Evolutionary conservation across 305 asterid genomes (phyloP), one percentile per base, ranked within the genome.

Genomic region (Stenogyne calaminthoides): DNA sequence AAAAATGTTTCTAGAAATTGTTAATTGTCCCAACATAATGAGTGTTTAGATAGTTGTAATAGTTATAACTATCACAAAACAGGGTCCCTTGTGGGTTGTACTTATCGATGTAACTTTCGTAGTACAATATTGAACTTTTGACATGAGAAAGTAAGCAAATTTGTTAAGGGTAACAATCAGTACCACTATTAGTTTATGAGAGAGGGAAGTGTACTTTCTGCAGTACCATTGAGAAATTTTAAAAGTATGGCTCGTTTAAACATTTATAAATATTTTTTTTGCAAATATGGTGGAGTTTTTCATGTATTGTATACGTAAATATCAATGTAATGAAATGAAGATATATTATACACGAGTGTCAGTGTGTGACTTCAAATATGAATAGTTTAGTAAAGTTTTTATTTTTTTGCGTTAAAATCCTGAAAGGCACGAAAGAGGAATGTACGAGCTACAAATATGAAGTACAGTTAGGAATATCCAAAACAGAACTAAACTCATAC

Each of bases 151-250:
- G 57, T 44, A 4, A 9, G 18, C 36, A 10, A 4, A 25, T 22
- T 9, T 9, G 15, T 47, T 52, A n/a, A n/a, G n/a, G n/a, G n/a
- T n/a, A 34, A 6, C 56, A 49, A 49, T 7, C 11, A 49, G 56
- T 49, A 49, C 56, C 56, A 49, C 56, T 49, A 15, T 60, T 68
- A 68, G 63, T 52, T 51, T 52, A 6, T 11, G n/a, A 25, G 36
- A 49, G 0, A 20, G 15, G 56, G 20, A 49, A 49, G 29, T 8
- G 77, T 73, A 73, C 71, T 52, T 14, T 14, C n/a, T 64, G 76
- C 72, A 67, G 72, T 67, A 67, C 72, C 15, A 67, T 37, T n/a
- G 19, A 15, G 47, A 11, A 39, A 39, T 64, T 39, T 64, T 0
- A n/a, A 49, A 5, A 46, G 6, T 14, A 4, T 46, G 16, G 16